These are phyloP conservation scores for Psilocybe cubensis DNA, from an alignment of 768 basidiomycete genomes.

Conservation along the genomic window DNA sequence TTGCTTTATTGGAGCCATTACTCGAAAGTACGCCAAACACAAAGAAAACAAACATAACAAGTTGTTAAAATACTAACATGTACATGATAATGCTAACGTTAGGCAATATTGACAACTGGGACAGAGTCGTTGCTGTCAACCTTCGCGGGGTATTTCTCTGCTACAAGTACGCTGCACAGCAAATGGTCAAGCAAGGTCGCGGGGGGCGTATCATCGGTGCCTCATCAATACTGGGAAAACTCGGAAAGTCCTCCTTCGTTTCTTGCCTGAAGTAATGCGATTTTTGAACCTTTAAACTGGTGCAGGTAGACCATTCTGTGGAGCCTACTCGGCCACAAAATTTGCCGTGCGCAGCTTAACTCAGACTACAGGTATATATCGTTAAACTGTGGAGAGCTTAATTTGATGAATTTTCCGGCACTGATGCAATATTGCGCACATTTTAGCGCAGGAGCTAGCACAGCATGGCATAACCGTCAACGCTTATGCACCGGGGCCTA, in stretches of 20 bases:
- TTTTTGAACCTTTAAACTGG: no score
- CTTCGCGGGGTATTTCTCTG: constrained; percentile 61
- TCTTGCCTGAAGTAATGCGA: no score
- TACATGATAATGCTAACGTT: no score
- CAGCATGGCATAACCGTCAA: constrained; percentile 44
- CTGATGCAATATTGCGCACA: background rate
- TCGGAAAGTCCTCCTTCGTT: constrained; percentile 11
- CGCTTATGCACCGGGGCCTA: constrained; percentile 40
- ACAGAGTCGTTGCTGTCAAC: constrained; percentile 52
- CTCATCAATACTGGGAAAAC: constrained; percentile 32
- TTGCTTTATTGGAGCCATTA: constrained; percentile 20
- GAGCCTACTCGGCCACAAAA: constrained; percentile 36
- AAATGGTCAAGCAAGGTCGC: constrained; percentile 59
- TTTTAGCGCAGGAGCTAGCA: constrained; percentile 38
- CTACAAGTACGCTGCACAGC: constrained; percentile 65
- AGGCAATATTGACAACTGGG: constrained; percentile 42
- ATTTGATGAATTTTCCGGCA: background rate
- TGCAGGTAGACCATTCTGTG: constrained; percentile 5
- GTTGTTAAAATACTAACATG: background rate
- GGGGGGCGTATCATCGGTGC: constrained; percentile 62
- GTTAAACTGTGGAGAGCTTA: no score
- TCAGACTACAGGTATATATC: constrained; percentile 34
- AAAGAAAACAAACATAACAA: background rate
- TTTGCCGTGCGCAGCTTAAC: constrained; percentile 42
- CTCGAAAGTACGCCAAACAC: constrained; percentile 32